Evolutionary conservation across 2,329 filamentous ascomycete species (phyloP), one percentile per base, ranked within the genome.

Genomic region (Clarireedia hainanense): DNA sequence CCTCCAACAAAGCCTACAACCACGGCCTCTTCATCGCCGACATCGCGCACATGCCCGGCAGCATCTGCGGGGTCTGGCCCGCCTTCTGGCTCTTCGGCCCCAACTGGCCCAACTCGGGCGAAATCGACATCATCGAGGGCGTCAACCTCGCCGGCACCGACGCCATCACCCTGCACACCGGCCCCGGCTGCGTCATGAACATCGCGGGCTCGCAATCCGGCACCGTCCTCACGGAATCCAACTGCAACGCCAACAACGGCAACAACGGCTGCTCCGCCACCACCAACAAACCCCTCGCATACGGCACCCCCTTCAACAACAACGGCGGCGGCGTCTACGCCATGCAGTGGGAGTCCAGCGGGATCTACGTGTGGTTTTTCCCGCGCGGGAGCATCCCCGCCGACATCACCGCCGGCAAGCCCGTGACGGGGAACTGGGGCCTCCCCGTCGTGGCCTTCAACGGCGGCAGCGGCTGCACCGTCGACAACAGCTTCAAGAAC

Each of bases 281-380:
- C 7, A n/a, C 42, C 23, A n/a, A 4, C 3, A 24, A 23, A 10
- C 12, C n/a, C 1, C 24, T 9, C 2, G 72, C 64, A 42, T 85
- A 81, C 58, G 84, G 84, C 0, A 76, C 81, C 50, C 74, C 76
- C 0, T 89, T 90, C 73, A 89, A 90, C 66, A 74, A 75, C 5
- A 78, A 70, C 30, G 74, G 76, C 1, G 85, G 85, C n/a, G 85
- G 85, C 23, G 76, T 91, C 47, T 91, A 87, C 65, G 86, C 83
- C 36, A 81, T 85, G 55, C 84, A 91, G 70, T 95, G 91, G 88
- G 89, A 86, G 2, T 77, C 79, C 30, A 68, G 79, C 0, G 76
- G 76, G 60, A 94, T 97, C 70, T 79, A 79, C 42, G 77, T 95
- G 61, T 96, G 84, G 81, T 92, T 89, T 78, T 96, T 95, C 72